These are phyloP conservation scores for Monosporozyma yasuniensis DNA, from an alignment of 805 yeast genomes.

Conservation along the genomic window DNA sequence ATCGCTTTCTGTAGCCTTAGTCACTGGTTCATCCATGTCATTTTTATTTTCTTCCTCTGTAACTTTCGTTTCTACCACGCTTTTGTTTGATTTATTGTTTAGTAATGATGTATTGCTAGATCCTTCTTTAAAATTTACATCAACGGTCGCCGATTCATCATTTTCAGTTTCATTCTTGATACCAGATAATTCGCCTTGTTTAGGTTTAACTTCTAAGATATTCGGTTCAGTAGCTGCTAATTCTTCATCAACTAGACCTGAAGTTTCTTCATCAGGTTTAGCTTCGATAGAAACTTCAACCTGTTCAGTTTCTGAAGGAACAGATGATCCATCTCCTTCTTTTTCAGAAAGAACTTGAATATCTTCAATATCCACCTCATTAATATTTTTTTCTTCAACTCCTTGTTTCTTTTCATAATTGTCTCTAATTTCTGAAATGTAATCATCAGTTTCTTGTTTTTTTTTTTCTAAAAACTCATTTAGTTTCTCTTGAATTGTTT, in stretches of 20 bases:
- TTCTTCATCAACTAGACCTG: background rate
- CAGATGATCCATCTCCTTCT: no score
- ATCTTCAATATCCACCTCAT: no score
- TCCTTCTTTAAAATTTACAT: background rate
- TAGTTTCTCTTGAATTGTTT: background rate
- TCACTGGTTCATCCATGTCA: background rate
- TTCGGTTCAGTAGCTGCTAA: background rate
- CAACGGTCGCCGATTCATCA: background rate
- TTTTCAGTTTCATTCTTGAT: background rate
- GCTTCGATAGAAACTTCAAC: no score
- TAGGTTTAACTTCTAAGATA: background rate
- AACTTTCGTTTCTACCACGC: background rate
- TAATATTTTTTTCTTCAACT: no score
- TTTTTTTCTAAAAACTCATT: background rate
- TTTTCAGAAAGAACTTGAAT: no score
- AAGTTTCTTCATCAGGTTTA: no score
- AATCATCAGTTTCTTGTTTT: background rate
- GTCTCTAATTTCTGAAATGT: background rate
- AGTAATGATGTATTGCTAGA: background rate
- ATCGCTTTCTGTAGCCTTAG: background rate
- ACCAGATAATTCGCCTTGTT: background rate
- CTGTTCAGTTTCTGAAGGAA: no score
- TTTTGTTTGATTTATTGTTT: no score
- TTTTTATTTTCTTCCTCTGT: background rate
- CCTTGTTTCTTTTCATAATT: no score